Evolutionary conservation across 805 yeast species (phyloP).

Genomic region (Myxozyma sirexii): DNA sequence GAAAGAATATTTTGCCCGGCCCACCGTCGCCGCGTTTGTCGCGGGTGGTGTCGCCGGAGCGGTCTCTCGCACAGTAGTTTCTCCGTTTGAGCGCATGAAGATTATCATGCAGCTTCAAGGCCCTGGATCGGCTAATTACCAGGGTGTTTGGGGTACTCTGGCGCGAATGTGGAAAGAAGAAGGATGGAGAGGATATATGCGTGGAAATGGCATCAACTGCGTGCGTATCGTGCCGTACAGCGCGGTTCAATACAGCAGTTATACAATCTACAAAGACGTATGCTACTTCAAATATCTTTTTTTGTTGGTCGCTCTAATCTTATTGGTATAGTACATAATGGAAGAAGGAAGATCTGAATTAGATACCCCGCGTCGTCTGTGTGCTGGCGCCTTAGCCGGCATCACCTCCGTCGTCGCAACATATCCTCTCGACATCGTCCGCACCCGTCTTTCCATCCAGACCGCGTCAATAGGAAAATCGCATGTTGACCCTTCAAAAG

Average conservation of each 20-base stretch:
- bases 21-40: constrained; percentile 70
- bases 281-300: constrained; percentile 37
- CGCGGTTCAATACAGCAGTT: constrained; percentile 90
- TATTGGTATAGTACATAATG: constrained; percentile 28
- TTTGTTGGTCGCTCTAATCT: too few relatives aligned
- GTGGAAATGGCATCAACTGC: constrained; percentile 92
- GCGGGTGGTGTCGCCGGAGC: constrained; percentile 99
- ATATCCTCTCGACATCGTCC: constrained; percentile 87
- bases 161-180: constrained; percentile 81
- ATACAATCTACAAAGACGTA: constrained; percentile 60
- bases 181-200: constrained; percentile 84
- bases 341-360: constrained; percentile 44
- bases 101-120: constrained; percentile 90
- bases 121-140: constrained; percentile 48
- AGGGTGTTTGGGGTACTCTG: constrained; percentile 78
- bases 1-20: constrained; percentile 35
- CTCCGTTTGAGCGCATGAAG: constrained; percentile 94
- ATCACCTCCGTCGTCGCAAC: constrained; percentile 76
- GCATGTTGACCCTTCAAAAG: constrained; percentile 28
- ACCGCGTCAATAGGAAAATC: constrained; percentile 62
- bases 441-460: constrained; percentile 86
- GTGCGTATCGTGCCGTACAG: constrained; percentile 88
- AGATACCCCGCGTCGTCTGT: constrained; percentile 59
- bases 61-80: constrained; percentile 85
- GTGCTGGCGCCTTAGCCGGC: constrained; percentile 84